Evolutionary conservation across 192 early-diverging fungal genomes (phyloP).

Genomic region (Backusella mclennaniae): DNA sequence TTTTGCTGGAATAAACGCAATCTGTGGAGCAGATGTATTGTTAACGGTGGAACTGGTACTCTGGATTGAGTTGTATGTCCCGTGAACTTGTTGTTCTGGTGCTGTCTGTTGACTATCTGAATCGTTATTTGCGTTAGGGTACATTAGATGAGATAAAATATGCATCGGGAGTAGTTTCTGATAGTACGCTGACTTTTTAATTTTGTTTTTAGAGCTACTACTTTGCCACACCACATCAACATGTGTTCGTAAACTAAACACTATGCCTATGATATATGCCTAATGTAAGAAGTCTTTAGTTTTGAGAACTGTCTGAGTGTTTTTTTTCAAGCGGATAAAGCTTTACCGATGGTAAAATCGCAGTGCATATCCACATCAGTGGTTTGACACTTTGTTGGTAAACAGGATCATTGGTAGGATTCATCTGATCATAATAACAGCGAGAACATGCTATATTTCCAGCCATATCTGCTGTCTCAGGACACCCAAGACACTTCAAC

Average conservation of each 20-base stretch:
- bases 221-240: conserved; percentile 72
- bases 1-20: conserved; percentile 38
- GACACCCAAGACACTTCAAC: conserved; percentile 54
- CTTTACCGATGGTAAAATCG: conserved; percentile 55
- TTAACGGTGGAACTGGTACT: not conserved
- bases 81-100: not conserved
- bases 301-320: not conserved
- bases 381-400: conserved; percentile 77
- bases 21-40: conserved; percentile 9
- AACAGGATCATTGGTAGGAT: conserved; percentile 76
- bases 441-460: conserved; percentile 44
- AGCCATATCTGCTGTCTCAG: conserved; percentile 13
- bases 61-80: not conserved
- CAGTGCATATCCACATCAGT: conserved; percentile 85
- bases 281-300: not conserved
- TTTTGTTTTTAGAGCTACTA: not conserved
- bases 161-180: not conserved
- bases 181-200: not conserved
- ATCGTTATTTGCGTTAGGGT: not conserved
- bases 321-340: not conserved
- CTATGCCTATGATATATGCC: conserved; percentile 87
- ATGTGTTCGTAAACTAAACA: conserved; percentile 93
- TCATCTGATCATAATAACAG: conserved; percentile 62
- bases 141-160: conserved; percentile 13
- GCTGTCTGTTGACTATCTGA: not conserved